phyloP scores from a whole-genome alignment of 169 alveolate genomes.

The Eimeria necatrix region DNA sequence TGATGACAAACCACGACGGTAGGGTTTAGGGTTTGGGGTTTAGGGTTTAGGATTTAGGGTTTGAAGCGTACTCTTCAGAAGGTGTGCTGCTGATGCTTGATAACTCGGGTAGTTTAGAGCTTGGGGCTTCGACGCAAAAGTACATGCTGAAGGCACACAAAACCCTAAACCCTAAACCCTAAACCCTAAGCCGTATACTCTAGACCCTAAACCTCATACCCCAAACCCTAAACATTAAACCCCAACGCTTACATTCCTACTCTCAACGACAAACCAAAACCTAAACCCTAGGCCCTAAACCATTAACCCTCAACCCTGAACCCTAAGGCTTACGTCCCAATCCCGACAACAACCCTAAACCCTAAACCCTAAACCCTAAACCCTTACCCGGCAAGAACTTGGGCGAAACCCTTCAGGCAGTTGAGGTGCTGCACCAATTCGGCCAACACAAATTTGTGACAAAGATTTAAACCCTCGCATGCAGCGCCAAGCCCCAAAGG shows the following conservation, averaged over 20 bases:
- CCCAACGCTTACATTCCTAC: background rate
- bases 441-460: background rate
- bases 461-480: background rate
- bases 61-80: background rate
- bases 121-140: conserved; percentile 9
- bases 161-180: conserved; percentile 36
- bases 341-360: background rate
- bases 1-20: no score
- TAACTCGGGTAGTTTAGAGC: background rate
- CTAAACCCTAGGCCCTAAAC: background rate
- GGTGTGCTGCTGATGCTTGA: background rate
- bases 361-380: background rate
- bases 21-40: background rate
- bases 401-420: background rate
- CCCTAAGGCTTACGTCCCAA: background rate
- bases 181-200: conserved; percentile 3
- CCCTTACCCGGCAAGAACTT: conserved; percentile 12
- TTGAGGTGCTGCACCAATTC: conserved; percentile 9
- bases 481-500: background rate
- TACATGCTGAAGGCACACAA: conserved; percentile 14
- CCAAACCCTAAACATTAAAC: background rate
- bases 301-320: background rate
- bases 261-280: background rate
- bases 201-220: background rate
- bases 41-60: background rate